Percentiles rank a stretch among this genome's conserved stretches.
Evolutionary conservation across 164 flowering plant species (phyloP).

Genomic region (Houttuynia cordata): DNA sequence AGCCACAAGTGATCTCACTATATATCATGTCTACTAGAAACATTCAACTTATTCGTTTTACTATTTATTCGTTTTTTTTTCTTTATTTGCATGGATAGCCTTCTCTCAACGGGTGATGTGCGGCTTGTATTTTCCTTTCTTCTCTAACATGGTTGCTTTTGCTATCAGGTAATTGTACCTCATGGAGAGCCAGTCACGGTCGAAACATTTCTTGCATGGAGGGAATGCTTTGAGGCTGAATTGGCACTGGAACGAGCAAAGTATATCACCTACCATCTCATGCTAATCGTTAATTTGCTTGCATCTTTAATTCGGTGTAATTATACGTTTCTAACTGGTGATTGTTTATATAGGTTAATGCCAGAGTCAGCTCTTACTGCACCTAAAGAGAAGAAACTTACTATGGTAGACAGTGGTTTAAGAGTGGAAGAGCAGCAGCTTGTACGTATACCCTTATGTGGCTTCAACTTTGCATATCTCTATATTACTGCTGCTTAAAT

Average conservation of each 20-base stretch:
- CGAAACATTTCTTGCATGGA: conserved; percentile 92
- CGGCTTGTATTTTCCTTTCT: neutral
- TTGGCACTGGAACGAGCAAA: conserved; percentile 93
- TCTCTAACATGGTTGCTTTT: neutral
- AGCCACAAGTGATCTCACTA: too few species aligned
- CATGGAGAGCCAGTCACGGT: conserved; percentile 99
- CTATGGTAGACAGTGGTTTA: conserved; percentile 96
- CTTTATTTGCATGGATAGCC: too few species aligned
- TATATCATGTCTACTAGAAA: too few species aligned
- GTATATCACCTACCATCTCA: conserved; percentile 31
- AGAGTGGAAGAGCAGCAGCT: conserved; percentile 76
- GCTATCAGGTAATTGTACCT: conserved; percentile 65
- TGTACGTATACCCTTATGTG: conserved; percentile 16
- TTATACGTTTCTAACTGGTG: neutral
- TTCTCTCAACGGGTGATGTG: too few species aligned
- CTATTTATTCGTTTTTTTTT: too few species aligned
- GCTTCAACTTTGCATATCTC: neutral
- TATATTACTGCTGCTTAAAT: too few species aligned
- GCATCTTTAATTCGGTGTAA: neutral
- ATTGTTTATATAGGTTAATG: conserved; percentile 47
- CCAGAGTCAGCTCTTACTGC: conserved; percentile 81
- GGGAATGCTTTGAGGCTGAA: conserved; percentile 97
- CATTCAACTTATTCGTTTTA: too few species aligned
- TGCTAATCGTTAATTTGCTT: too few species aligned
- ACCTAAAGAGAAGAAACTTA: conserved; percentile 81